phyloP scores from a whole-genome alignment of 2,329 filamentous ascomycete species.

The Calonectria leucothoes region DNA sequence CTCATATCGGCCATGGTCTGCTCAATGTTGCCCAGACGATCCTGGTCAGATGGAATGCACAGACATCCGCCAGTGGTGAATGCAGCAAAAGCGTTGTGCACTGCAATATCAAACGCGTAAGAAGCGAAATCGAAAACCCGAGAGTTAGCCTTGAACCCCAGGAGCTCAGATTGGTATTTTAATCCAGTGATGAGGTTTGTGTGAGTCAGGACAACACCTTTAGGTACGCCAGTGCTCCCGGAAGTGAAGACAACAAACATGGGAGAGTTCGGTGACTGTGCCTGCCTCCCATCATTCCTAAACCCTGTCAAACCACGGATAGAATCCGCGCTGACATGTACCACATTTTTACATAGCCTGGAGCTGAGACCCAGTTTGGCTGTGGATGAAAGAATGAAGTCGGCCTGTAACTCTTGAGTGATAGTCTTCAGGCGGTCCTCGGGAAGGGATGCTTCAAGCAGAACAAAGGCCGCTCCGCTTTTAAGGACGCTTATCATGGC shows the following conservation, averaged over 20 bases:
- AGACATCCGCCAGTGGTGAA: slow-evolving; percentile 51
- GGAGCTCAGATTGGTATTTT: slow-evolving; percentile 23
- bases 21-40: slow-evolving; percentile 10
- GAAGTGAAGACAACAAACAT: slow-evolving; percentile 41
- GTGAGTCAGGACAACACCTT: slow-evolving; percentile 33
- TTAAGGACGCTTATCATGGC: slow-evolving; percentile 40
- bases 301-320: background rate
- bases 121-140: slow-evolving; percentile 32
- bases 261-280: background rate
- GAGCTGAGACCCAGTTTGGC: background rate
- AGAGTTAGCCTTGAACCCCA: background rate
- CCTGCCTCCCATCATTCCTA: background rate
- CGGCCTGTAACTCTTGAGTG: background rate
- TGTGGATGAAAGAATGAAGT: background rate
- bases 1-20: background rate
- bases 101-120: slow-evolving; percentile 2
- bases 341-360: background rate
- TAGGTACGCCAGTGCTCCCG: slow-evolving; percentile 40
- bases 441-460: slow-evolving; percentile 29
- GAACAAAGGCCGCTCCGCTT: slow-evolving; percentile 37
- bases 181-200: slow-evolving; percentile 18
- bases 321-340: background rate
- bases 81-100: slow-evolving; percentile 43
- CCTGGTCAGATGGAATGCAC: slow-evolving; percentile 22
- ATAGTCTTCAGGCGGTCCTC: slow-evolving; percentile 23